Conservation (phyloP, 495 filamentous ascomycete genomes). For the Daldinia grandis region DNA sequence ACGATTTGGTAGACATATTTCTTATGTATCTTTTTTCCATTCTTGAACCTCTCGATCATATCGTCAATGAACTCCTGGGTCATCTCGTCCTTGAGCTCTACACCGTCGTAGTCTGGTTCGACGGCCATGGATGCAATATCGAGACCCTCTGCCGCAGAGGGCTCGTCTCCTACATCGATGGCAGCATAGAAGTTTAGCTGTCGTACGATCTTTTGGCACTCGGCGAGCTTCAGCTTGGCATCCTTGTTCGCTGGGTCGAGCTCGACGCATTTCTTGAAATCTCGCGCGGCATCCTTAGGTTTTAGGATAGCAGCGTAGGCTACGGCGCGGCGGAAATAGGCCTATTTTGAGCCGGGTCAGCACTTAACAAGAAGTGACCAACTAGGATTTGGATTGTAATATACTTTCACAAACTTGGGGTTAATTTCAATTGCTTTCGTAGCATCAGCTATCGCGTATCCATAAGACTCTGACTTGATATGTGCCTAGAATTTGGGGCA, state of each 20-base stretch:
- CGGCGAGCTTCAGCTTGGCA: conserved; percentile 86
- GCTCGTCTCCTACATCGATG: conserved; percentile 91
- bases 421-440: conserved; percentile 94
- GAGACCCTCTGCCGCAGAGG: conserved; percentile 88
- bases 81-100: conserved; percentile 81
- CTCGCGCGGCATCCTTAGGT: conserved; percentile 84
- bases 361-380: background rate
- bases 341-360: conserved; percentile 59
- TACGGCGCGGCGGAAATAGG: conserved; percentile 93
- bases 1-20: conserved; percentile 99
- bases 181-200: conserved; percentile 90
- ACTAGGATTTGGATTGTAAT: background rate
- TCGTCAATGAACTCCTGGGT: conserved; percentile 95
- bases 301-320: conserved; percentile 89
- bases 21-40: conserved; percentile 90
- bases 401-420: conserved; percentile 84
- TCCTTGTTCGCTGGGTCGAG: conserved; percentile 87
- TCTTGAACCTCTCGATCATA: conserved; percentile 96
- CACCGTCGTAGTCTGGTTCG: conserved; percentile 86
- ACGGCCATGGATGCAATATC: conserved; percentile 86
- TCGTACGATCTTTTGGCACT: conserved; percentile 92
- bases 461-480: conserved; percentile 94
- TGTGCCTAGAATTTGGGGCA: conserved; percentile 67
- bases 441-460: conserved; percentile 90
- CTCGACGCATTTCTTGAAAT: conserved; percentile 91